A percentile compares a stretch with the other conserved stretches of the same genome.
phyloP scores from a whole-genome alignment of 1,139 yeast genomes.

The Kodamaea plutei region DNA sequence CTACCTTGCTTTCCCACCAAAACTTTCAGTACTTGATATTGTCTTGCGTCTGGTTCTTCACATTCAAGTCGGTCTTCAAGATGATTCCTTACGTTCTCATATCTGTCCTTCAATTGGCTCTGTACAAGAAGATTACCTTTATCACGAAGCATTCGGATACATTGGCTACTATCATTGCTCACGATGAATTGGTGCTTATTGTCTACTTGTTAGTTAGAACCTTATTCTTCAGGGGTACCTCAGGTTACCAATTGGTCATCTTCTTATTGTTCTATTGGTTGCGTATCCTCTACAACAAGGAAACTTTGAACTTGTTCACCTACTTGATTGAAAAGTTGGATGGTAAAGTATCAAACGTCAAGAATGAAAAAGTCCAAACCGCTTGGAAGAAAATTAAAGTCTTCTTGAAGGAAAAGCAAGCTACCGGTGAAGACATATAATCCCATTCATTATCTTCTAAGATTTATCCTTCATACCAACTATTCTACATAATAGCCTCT shows the following conservation, averaged over 20 bases:
- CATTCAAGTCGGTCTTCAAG: conserved; percentile 64
- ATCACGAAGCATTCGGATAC: conserved; percentile 35
- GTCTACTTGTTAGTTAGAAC: conserved; percentile 56
- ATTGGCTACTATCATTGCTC: conserved; percentile 52
- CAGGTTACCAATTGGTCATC: conserved; percentile 61
- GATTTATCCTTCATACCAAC: too few species aligned
- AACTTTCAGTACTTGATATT: conserved; percentile 63
- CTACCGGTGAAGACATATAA: neutral
- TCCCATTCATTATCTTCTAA: too few species aligned
- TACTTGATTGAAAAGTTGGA: conserved; percentile 42
- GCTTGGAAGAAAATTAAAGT: conserved; percentile 41
- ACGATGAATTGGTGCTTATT: conserved; percentile 55
- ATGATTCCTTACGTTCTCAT: conserved; percentile 55
- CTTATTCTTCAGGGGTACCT: conserved; percentile 55
- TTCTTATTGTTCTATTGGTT: conserved; percentile 66
- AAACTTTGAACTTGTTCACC: conserved; percentile 42
- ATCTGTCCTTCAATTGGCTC: conserved; percentile 53
- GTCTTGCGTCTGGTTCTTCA: conserved; percentile 55
- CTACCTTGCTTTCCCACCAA: conserved; percentile 59
- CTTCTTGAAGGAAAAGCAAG: conserved; percentile 34
- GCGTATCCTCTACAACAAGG: conserved; percentile 53
- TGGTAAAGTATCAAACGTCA: conserved; percentile 32
- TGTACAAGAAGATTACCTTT: conserved; percentile 35
- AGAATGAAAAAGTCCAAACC: conserved; percentile 45
- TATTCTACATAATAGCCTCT: too few species aligned